Base-by-base conservation (phyloP, 352 stramenopile genomes). In the Globisporangium iwayamae region DNA sequence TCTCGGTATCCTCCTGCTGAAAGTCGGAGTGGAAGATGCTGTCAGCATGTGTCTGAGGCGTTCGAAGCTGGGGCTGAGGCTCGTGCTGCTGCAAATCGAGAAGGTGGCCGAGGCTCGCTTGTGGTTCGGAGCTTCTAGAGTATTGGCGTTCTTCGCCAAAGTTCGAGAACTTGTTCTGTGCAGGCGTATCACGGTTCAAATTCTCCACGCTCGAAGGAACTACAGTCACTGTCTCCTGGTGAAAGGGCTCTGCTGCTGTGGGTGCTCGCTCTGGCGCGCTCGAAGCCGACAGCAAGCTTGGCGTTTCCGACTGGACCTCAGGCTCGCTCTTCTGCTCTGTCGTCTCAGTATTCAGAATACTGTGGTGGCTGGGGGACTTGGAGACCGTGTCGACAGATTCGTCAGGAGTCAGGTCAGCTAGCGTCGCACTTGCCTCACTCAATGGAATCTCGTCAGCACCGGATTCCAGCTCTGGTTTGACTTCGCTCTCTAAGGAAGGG, bases 401-500 rank as follows among this genome's bases (percentile, higher is more conserved):
- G 20, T 66, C 60, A 36, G 60, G 60, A 43, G 60, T 61, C 30
- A 66, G 32, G 16, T 56, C 60, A 16, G 60, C 60, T 6, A 66
- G 60, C 13, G 60, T 66, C 22, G 60, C 60, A 9, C 60, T 66
- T 47, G 60, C 60, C 46, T 66, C 60, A 30, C 51, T 66, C 52
- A 66, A 36, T 9, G 51, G 60, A 41, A 66, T 66, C 28, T 66
- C 60, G n/a, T 66, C 52, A 13, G 18, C 28, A 22, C 3, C 56
- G 39, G 36, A 22, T n/a, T 60, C 52, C 5, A 13, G 22, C 28
- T 62, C 56, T 25, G 38, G 2, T 18, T 62, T 62, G 3, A 16
- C 3, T 43, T 25, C 39, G 14, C 8, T 50, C 32, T 62, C 56
- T 20, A 25, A 32, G n/a, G 4, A n/a, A 55, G n/a, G 39, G 25